These are phyloP conservation scores for Mucor racemosus DNA, from an alignment of 371 early-diverging fungal genomes.

Conservation along the genomic window DNA sequence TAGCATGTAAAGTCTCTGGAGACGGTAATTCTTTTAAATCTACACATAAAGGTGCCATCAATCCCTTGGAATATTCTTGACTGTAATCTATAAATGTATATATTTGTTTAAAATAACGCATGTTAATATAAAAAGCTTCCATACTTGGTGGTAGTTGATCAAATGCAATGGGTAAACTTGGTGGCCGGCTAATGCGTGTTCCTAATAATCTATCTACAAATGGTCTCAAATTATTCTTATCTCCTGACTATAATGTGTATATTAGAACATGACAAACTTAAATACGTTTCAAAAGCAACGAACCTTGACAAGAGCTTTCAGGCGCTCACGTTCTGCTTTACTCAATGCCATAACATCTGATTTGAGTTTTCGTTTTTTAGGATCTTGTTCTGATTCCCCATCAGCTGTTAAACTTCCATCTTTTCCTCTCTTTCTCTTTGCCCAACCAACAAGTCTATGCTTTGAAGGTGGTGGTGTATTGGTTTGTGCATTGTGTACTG, in stretches of 20 bases:
- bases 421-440: slow-evolving; percentile 66
- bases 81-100: slow-evolving; percentile 41
- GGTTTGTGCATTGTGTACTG: slow-evolving; percentile 77
- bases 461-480: slow-evolving; percentile 73
- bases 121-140: not conserved
- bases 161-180: slow-evolving; percentile 50
- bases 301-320: slow-evolving; percentile 66
- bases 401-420: slow-evolving; percentile 49
- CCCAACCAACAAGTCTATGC: slow-evolving; percentile 67
- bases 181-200: slow-evolving; percentile 53
- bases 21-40: slow-evolving; percentile 76
- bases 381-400: slow-evolving; percentile 52
- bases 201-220: slow-evolving; percentile 46
- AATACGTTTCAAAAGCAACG: not conserved
- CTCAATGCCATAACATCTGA: slow-evolving; percentile 74
- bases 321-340: slow-evolving; percentile 71
- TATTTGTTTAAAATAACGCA: not conserved
- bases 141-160: slow-evolving; percentile 59
- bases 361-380: slow-evolving; percentile 66
- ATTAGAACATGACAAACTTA: not conserved
- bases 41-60: slow-evolving; percentile 71
- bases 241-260: slow-evolving; percentile 27
- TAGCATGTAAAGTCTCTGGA: slow-evolving; percentile 67
- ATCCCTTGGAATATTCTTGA: slow-evolving; percentile 71
- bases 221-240: slow-evolving; percentile 40